Percentiles rank a stretch among this genome's conserved stretches.
Conservation (phyloP, 2,329 filamentous ascomycete genomes). For the Ceratocystiopsis minuta region DNA sequence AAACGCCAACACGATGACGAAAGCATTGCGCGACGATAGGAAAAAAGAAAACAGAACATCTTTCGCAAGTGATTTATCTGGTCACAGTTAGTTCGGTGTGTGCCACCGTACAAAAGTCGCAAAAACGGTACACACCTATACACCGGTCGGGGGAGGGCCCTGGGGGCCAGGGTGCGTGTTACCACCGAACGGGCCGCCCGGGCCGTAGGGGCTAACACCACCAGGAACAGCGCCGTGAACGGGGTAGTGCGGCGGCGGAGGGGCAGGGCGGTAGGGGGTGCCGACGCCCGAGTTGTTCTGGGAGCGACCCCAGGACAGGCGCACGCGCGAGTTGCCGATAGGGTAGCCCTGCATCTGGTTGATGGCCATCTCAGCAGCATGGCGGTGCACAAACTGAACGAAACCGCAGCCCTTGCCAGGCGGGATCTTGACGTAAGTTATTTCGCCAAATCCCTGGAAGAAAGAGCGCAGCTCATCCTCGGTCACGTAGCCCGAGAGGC, state of each 20-base stretch:
- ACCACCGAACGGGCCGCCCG: conserved; percentile 27
- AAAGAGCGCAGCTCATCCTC: conserved; percentile 99
- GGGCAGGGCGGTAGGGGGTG: conserved; percentile 90
- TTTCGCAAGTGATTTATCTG: too few species aligned
- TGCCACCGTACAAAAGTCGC: neutral
- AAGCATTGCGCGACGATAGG: conserved; percentile 11
- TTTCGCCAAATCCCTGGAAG: conserved; percentile 98
- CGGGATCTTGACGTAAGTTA: conserved; percentile 99
- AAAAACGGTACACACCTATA: neutral
- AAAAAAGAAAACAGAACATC: conserved; percentile 1
- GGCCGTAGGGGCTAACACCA: conserved; percentile 27
- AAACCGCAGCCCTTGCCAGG: conserved; percentile 98
- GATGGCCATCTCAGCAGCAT: conserved; percentile 98
- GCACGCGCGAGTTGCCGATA: conserved; percentile 94
- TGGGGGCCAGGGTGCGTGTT: conserved; percentile 24
- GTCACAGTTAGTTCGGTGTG: too few species aligned
- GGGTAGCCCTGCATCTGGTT: conserved; percentile 99
- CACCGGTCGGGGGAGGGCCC: conserved; percentile 8
- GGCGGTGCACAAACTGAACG: conserved; percentile 96
- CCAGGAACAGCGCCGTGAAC: conserved; percentile 12
- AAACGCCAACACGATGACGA: conserved; percentile 12
- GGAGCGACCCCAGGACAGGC: conserved; percentile 90
- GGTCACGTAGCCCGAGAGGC: conserved; percentile 91
- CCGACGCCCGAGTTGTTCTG: conserved; percentile 99
- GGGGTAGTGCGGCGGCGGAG: conserved; percentile 40